These are phyloP conservation scores for Debaryomyces fabryi DNA, from an alignment of 1,139 yeast genomes.

Conservation along the genomic window DNA sequence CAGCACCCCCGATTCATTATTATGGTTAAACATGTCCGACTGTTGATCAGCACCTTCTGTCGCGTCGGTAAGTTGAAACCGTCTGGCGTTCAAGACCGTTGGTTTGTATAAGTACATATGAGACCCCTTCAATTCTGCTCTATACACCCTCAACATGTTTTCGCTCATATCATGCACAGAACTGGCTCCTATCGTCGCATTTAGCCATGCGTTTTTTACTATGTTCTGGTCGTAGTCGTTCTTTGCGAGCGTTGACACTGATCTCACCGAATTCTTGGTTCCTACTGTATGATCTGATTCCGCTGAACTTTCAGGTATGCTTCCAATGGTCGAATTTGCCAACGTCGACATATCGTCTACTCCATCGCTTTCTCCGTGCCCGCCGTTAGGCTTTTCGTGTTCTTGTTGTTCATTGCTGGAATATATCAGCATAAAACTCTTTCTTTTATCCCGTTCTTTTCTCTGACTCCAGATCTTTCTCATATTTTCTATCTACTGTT, in stretches of 20 bases:
- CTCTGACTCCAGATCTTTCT: constrained; percentile 37
- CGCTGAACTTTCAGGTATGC: constrained; percentile 10
- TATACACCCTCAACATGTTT: constrained; percentile 46
- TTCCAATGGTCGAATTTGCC: constrained; percentile 14
- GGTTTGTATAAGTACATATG: constrained; percentile 58
- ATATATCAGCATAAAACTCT: constrained; percentile 19
- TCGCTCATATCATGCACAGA: constrained; percentile 39
- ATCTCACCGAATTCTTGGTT: constrained; percentile 10
- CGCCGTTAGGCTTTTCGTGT: constrained; percentile 1
- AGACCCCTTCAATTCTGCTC: constrained; percentile 71
- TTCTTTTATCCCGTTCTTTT: constrained; percentile 32
- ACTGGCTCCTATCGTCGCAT: constrained; percentile 41
- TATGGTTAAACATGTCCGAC: constrained; percentile 18
- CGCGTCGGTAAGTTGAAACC: constrained; percentile 31
- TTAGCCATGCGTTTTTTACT: constrained; percentile 46
- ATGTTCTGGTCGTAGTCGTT: constrained; percentile 38
- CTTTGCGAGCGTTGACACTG: constrained; percentile 27
- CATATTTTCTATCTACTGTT: constrained; percentile 18
- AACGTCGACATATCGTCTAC: constrained; percentile 10
- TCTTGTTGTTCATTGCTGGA: constrained; percentile 1
- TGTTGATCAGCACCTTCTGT: neutral
- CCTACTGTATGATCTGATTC: constrained; percentile 2
- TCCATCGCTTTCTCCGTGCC: constrained; percentile 5
- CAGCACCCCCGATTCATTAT: constrained; percentile 17
- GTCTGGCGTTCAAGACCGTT: constrained; percentile 50